Percentiles rank a stretch among this genome's conserved stretches.
These are phyloP conservation scores for Chaetoscypha palmicola DNA, from an alignment of 2,329 filamentous ascomycete genomes.

Conservation along the genomic window DNA sequence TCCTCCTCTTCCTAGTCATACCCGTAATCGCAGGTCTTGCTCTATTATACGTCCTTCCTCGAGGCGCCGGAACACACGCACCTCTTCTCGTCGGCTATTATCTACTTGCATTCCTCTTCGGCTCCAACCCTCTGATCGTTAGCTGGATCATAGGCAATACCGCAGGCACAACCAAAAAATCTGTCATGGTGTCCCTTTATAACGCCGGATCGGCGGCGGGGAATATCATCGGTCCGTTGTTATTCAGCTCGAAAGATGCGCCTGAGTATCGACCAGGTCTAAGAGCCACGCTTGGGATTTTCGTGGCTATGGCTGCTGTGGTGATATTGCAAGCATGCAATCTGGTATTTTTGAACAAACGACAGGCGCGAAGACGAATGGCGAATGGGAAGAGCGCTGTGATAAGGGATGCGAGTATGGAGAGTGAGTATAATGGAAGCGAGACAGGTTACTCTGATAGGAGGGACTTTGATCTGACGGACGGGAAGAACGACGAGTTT, in stretches of 20 bases:
- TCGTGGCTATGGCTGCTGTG: conserved; percentile 45
- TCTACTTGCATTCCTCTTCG: conserved; percentile 58
- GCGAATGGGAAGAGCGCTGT: conserved; percentile 52
- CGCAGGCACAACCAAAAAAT: conserved; percentile 61
- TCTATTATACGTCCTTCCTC: conserved; percentile 48
- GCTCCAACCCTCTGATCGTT: conserved; percentile 58
- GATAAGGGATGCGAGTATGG: conserved; percentile 56
- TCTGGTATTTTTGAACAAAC: conserved; percentile 48
- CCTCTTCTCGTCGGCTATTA: conserved; percentile 54
- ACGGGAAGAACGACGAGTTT: conserved; percentile 62
- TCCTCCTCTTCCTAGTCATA: conserved; percentile 47
- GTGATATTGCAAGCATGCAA: conserved; percentile 48
- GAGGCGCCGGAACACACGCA: conserved; percentile 37
- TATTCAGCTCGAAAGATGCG: conserved; percentile 52
- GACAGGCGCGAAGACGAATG: conserved; percentile 48
- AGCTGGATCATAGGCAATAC: conserved; percentile 66
- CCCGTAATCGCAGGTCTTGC: conserved; percentile 54
- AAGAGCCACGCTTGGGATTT: conserved; percentile 47
- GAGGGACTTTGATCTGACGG: conserved; percentile 60
- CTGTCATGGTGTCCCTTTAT: conserved; percentile 55
- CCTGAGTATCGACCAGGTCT: conserved; percentile 53
- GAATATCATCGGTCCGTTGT: conserved; percentile 59
- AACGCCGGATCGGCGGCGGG: conserved; percentile 55
- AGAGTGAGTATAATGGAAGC: conserved; percentile 41
- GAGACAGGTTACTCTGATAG: too few species aligned